phyloP scores from a whole-genome alignment of 2,329 filamentous ascomycete genomes.

The Fusarium musae region DNA sequence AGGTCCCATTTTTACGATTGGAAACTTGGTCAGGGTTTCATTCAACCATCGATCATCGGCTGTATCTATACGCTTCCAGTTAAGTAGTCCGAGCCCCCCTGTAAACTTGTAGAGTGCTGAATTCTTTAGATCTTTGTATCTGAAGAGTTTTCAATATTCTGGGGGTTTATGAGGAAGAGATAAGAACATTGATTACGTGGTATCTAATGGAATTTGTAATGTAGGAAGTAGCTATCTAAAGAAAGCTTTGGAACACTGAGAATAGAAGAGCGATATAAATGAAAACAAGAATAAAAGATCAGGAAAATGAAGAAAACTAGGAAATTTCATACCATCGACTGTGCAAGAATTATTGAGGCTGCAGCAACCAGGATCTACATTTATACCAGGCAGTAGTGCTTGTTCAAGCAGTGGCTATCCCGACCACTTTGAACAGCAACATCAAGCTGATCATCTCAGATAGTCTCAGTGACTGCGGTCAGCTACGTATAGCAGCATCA shows the following conservation, averaged over 20 bases:
- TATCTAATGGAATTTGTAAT: background rate
- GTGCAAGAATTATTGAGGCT: too few species aligned
- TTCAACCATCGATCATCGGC: background rate
- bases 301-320: too few species aligned
- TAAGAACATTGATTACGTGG: too few species aligned
- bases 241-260: too few species aligned
- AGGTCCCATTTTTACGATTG: background rate
- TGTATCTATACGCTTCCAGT: conserved; percentile 4
- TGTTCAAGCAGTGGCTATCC: background rate
- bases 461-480: too few species aligned
- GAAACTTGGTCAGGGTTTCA: background rate
- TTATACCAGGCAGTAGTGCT: background rate
- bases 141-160: background rate
- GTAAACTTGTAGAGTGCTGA: background rate
- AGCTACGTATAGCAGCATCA: background rate
- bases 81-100: conserved; percentile 1
- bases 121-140: background rate
- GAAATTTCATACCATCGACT: too few species aligned
- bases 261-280: too few species aligned
- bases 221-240: too few species aligned
- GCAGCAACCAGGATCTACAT: too few species aligned
- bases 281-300: too few species aligned
- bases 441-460: background rate
- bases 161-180: fast-evolving
- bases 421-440: background rate